These are phyloP conservation scores for Kazachstania africana DNA, from an alignment of 805 yeast genomes.

Conservation along the genomic window DNA sequence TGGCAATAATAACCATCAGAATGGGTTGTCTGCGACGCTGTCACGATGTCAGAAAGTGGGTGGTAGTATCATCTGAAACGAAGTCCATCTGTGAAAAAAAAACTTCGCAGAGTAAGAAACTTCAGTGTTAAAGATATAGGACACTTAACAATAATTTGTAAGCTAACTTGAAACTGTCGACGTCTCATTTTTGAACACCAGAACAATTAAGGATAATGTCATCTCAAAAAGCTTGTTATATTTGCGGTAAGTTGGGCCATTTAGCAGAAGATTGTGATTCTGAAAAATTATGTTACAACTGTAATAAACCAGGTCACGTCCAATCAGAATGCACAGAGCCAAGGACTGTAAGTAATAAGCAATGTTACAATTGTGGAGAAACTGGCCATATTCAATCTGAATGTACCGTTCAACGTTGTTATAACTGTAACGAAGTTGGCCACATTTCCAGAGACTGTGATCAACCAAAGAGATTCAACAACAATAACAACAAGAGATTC, in stretches of 20 bases:
- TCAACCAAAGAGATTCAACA: slow-evolving; percentile 29
- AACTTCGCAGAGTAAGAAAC: too few species aligned
- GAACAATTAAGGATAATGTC: too few species aligned
- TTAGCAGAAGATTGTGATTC: slow-evolving; percentile 82
- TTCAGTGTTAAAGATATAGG: too few species aligned
- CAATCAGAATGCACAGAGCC: slow-evolving; percentile 83
- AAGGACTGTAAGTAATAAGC: slow-evolving; percentile 72
- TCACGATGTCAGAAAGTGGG: too few species aligned
- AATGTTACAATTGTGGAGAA: slow-evolving; percentile 89
- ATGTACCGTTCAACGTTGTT: slow-evolving; percentile 68
- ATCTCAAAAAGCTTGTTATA: slow-evolving; percentile 73
- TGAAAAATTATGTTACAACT: slow-evolving; percentile 85
- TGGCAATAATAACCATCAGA: too few species aligned
- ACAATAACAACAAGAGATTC: slow-evolving; percentile 6
- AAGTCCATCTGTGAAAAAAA: too few species aligned
- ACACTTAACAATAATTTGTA: too few species aligned
- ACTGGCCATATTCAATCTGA: slow-evolving; percentile 82
- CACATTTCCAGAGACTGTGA: slow-evolving; percentile 74
- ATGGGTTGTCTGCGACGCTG: too few species aligned
- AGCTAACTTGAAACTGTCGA: too few species aligned
- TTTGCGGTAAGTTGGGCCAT: slow-evolving; percentile 88
- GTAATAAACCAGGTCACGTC: slow-evolving; percentile 83
- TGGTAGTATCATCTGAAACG: too few species aligned
- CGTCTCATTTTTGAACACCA: too few species aligned
- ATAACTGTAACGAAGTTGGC: slow-evolving; percentile 66